Evolutionary conservation across 495 filamentous ascomycete species (phyloP).

Genomic region (Neurospora tetrasperma): DNA sequence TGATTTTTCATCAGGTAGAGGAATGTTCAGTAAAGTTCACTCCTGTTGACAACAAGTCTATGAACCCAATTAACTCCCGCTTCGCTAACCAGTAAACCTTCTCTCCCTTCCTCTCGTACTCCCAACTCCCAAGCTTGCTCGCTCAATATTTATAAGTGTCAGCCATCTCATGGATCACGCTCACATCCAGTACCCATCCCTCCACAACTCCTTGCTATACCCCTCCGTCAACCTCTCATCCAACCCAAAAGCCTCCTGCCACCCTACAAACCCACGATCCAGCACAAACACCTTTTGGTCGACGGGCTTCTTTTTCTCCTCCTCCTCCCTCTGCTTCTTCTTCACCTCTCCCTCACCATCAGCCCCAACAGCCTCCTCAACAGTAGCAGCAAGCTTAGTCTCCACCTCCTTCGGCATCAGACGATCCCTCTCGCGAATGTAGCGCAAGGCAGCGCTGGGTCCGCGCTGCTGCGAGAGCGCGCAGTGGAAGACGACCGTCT

Average conservation of each 20-base stretch:
- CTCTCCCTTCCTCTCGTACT: background rate
- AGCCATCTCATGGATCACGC: background rate
- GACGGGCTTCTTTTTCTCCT: conserved; percentile 14
- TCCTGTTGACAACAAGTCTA: background rate
- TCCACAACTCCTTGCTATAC: conserved; percentile 81
- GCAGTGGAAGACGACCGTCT: conserved; percentile 90
- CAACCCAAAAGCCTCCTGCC: conserved; percentile 79
- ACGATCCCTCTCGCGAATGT: conserved; percentile 53
- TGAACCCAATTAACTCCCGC: background rate
- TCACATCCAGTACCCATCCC: conserved; percentile 43
- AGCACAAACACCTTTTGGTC: conserved; percentile 70
- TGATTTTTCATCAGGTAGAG: background rate
- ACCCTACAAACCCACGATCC: conserved; percentile 78
- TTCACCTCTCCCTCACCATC: conserved; percentile 3
- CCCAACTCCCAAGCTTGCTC: background rate
- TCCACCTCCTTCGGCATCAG: conserved; percentile 19
- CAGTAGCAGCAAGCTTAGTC: conserved; percentile 1
- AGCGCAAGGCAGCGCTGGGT: conserved; percentile 57
- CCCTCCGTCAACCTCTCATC: conserved; percentile 77
- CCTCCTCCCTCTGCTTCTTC: conserved; percentile 7
- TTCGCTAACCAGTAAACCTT: background rate
- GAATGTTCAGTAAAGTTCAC: background rate
- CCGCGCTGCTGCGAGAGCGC: conserved; percentile 85
- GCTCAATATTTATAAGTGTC: background rate
- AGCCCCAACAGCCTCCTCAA: conserved; percentile 1